phyloP scores from a whole-genome alignment of 2,329 filamentous ascomycete species.

The Lachnellula subtilissima region DNA sequence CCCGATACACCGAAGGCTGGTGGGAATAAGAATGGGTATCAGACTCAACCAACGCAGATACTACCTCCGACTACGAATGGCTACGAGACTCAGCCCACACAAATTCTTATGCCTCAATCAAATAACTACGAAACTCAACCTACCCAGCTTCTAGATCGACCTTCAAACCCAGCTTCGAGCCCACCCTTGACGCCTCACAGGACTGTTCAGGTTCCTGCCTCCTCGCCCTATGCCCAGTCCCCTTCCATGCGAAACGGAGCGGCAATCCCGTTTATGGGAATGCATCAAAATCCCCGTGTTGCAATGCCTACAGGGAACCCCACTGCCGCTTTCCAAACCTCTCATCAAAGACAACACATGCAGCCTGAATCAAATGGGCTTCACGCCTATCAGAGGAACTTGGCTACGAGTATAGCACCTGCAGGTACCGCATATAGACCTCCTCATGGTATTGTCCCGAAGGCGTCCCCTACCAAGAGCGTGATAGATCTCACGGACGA shows the following conservation, averaged over 20 bases:
- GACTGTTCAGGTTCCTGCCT: conserved; percentile 78
- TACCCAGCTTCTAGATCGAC: conserved; percentile 1
- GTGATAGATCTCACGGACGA: conserved; percentile 52
- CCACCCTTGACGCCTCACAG: conserved; percentile 23
- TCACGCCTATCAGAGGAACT: conserved; percentile 25
- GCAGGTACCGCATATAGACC: conserved; percentile 67
- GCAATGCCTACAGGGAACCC: background rate
- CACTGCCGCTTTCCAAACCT: too few relatives aligned
- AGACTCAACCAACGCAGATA: background rate
- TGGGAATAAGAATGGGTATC: background rate
- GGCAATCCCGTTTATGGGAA: background rate
- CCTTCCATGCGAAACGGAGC: background rate
- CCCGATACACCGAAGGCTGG: conserved; percentile 27
- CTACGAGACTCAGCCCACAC: conserved; percentile 40
- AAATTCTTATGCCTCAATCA: conserved; percentile 24
- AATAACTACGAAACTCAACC: conserved; percentile 14
- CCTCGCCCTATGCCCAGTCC: conserved; percentile 55
- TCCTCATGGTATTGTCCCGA: conserved; percentile 36
- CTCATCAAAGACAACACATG: conserved; percentile 13
- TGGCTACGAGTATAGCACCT: conserved; percentile 66
- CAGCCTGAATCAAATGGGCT: conserved; percentile 26
- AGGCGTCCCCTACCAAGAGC: conserved; percentile 37
- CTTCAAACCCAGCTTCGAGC: conserved; percentile 21
- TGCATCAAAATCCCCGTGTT: background rate
- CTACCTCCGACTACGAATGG: conserved; percentile 15